phyloP scores from a whole-genome alignment of 2,329 filamentous ascomycete species.

The Aspergillus brasiliensis region DNA sequence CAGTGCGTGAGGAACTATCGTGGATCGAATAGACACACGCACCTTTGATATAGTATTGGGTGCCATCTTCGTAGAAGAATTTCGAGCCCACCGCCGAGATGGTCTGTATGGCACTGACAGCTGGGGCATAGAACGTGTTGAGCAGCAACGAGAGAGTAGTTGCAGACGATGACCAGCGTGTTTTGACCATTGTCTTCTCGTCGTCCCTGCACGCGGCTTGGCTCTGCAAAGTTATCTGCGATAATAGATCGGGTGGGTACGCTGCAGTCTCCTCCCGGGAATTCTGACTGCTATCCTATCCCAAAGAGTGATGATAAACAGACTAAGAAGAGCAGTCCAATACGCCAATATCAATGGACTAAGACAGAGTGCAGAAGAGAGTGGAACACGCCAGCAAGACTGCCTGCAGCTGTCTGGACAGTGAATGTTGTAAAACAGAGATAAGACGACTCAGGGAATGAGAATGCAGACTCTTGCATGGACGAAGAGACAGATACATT shows the following conservation, averaged over 20 bases:
- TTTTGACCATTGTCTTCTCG: neutral
- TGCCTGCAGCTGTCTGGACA: neutral
- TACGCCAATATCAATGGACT: neutral
- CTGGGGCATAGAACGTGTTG: slow-evolving; percentile 29
- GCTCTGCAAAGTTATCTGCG: neutral
- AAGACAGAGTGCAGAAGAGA: neutral
- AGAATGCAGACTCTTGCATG: neutral
- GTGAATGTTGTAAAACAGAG: neutral
- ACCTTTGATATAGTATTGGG: slow-evolving; percentile 86
- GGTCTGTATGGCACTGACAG: slow-evolving; percentile 51
- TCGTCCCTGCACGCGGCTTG: neutral
- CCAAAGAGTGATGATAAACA: neutral
- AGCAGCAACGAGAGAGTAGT: slow-evolving; percentile 24
- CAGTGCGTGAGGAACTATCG: slow-evolving; percentile 10
- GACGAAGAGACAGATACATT: neutral
- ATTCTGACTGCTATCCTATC: neutral
- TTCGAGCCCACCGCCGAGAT: slow-evolving; percentile 72
- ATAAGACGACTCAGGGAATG: neutral
- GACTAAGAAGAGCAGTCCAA: neutral
- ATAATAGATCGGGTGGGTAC: neutral
- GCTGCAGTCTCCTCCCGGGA: neutral
- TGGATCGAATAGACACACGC: slow-evolving; percentile 17
- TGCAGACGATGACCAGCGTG: slow-evolving; percentile 1
- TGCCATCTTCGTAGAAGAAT: slow-evolving; percentile 79
- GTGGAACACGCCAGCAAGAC: neutral